Percentiles rank a stretch among this genome's conserved stretches.
These are phyloP conservation scores for Parietaria judaica DNA, from an alignment of 306 rosid genomes.

Conservation along the genomic window DNA sequence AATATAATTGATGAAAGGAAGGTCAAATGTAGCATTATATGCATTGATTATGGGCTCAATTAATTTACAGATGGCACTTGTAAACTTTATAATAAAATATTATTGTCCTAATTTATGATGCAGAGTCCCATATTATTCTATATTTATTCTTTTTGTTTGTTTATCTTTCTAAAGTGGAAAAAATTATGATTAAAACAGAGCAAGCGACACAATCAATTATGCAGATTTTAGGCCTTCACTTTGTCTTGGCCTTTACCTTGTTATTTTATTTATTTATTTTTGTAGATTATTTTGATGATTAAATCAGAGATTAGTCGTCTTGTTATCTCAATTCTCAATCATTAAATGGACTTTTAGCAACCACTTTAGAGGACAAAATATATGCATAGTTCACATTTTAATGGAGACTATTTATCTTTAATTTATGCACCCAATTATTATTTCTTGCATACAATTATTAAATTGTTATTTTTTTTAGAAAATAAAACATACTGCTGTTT, in stretches of 20 bases:
- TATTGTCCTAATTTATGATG: neutral
- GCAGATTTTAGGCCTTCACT: slow-evolving; percentile 1
- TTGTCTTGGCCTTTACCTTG: neutral
- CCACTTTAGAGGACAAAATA: neutral
- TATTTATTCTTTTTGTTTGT: neutral
- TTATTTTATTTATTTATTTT: neutral
- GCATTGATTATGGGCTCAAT: slow-evolving; percentile 1
- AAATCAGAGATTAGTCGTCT: neutral
- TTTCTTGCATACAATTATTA: too few species aligned
- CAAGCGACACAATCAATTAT: neutral
- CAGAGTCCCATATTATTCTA: neutral
- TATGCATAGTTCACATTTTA: neutral
- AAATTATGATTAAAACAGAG: neutral
- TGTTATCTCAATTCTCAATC: neutral
- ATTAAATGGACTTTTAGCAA: neutral
- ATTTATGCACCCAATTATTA: too few species aligned
- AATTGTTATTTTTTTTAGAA: too few species aligned
- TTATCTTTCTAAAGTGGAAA: neutral
- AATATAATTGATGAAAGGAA: slow-evolving; percentile 9
- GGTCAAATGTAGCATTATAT: slow-evolving; percentile 17
- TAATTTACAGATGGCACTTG: slow-evolving; percentile 13
- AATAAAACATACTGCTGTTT: too few species aligned
- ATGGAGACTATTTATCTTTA: too few species aligned
- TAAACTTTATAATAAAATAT: neutral
- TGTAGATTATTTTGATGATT: neutral